Evolutionary conservation across 352 stramenopile genomes (phyloP).

Genomic region (Peronospora tabacina): DNA sequence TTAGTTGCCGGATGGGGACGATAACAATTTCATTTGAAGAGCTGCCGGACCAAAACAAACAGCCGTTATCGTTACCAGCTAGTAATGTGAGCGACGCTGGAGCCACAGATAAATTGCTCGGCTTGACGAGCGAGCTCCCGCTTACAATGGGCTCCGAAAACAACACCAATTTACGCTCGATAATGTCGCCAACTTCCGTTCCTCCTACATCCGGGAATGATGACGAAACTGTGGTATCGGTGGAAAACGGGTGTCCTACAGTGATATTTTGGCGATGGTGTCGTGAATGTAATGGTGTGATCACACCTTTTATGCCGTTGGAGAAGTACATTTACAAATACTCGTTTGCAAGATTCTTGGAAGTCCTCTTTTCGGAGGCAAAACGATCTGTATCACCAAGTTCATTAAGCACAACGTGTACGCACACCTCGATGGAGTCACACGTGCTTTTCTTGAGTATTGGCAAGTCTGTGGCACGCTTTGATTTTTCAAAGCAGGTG

Average conservation of each 20-base stretch:
- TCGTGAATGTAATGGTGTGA: slow-evolving; percentile 88
- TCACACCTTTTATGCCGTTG: slow-evolving; percentile 86
- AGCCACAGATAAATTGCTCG: slow-evolving; percentile 24
- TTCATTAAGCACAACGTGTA: slow-evolving; percentile 19
- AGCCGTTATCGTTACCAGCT: slow-evolving; percentile 30
- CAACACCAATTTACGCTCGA: slow-evolving; percentile 40
- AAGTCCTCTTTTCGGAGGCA: slow-evolving; percentile 91
- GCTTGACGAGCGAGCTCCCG: slow-evolving; percentile 29
- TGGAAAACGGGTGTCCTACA: slow-evolving; percentile 32
- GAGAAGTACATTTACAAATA: slow-evolving; percentile 95
- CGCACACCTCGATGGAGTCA: slow-evolving; percentile 45
- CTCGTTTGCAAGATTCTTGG: slow-evolving; percentile 96
- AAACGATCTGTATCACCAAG: slow-evolving; percentile 14
- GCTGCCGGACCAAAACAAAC: slow-evolving; percentile 50
- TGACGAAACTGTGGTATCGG: slow-evolving; percentile 18
- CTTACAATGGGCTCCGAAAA: slow-evolving; percentile 26
- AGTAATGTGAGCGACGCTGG: slow-evolving; percentile 30
- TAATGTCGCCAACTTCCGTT: slow-evolving; percentile 33
- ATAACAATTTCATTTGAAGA: slow-evolving; percentile 82
- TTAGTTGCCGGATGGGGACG: slow-evolving; percentile 59
- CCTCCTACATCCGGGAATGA: slow-evolving; percentile 19
- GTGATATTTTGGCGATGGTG: slow-evolving; percentile 98
- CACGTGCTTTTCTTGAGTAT: slow-evolving; percentile 83
- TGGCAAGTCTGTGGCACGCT: slow-evolving; percentile 57
- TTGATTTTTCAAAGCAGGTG: slow-evolving; percentile 45